Conservation (phyloP, 345 rosid species). For the Dipteronia sinensis region DNA sequence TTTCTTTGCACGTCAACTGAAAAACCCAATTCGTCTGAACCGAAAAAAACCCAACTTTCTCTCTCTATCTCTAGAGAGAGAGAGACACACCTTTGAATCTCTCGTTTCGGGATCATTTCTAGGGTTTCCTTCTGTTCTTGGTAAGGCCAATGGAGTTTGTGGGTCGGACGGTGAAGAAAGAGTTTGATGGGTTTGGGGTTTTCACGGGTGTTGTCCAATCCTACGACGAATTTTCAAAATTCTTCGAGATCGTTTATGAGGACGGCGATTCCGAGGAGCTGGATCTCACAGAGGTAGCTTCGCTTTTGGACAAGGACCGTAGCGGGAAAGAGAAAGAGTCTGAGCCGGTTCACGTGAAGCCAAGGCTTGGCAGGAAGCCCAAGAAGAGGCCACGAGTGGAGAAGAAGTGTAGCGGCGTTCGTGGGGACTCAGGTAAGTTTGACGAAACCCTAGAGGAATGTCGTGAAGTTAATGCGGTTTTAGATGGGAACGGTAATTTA, state of each 20-base stretch:
- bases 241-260: slow-evolving; percentile 59
- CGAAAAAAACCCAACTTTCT: not conserved
- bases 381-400: slow-evolving; percentile 55
- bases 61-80: slow-evolving; percentile 9
- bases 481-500: slow-evolving; percentile 35
- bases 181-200: slow-evolving; percentile 46
- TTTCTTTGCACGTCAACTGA: not conserved
- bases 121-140: not conserved
- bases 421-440: slow-evolving; percentile 27
- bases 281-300: slow-evolving; percentile 43
- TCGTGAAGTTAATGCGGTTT: slow-evolving; percentile 18
- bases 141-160: slow-evolving; percentile 51
- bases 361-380: slow-evolving; percentile 43
- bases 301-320: slow-evolving; percentile 29
- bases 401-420: slow-evolving; percentile 21
- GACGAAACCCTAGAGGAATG: slow-evolving; percentile 37
- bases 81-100: not conserved
- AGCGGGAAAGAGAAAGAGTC: slow-evolving; percentile 22
- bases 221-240: slow-evolving; percentile 54
- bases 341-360: slow-evolving; percentile 33
- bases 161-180: slow-evolving; percentile 65
- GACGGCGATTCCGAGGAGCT: slow-evolving; percentile 71
- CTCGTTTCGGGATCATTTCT: not conserved
- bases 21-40: not conserved
- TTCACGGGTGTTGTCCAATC: slow-evolving; percentile 58